Evolutionary conservation across 2,329 filamentous ascomycete genomes (phyloP).

Genomic region (Penicillium griseofulvum): DNA sequence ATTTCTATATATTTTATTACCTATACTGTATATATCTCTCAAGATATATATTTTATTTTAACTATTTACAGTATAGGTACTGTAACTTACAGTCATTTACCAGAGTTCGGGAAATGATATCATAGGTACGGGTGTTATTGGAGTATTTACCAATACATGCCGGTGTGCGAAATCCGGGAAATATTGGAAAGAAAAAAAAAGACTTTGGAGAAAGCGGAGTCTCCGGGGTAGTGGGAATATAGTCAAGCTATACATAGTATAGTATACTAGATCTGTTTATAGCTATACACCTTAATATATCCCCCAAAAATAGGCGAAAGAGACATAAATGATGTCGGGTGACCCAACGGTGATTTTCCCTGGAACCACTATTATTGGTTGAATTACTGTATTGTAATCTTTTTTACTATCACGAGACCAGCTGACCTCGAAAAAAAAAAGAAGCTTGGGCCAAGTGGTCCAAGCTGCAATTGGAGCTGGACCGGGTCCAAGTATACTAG

Average conservation of each 20-base stretch:
- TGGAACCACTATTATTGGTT: slow-evolving; percentile 30
- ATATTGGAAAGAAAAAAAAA: background rate
- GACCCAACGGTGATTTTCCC: slow-evolving; percentile 41
- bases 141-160: slow-evolving; percentile 2
- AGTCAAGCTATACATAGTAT: slow-evolving; percentile 5
- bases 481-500: background rate
- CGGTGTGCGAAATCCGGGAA: background rate
- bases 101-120: slow-evolving; percentile 11
- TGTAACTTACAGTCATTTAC: slow-evolving; percentile 5
- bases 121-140: slow-evolving; percentile 2
- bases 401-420: slow-evolving; percentile 22
- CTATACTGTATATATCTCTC: background rate
- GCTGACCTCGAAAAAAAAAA: slow-evolving; percentile 18
- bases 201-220: slow-evolving; percentile 8
- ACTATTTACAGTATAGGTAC: background rate
- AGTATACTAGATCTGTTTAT: background rate
- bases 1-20: background rate
- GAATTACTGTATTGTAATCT: background rate
- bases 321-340: slow-evolving; percentile 31
- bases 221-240: slow-evolving; percentile 5
- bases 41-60: too few relatives aligned
- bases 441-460: slow-evolving; percentile 23
- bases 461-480: slow-evolving; percentile 11
- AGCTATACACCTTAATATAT: background rate
- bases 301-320: background rate